Conservation (phyloP, 768 basidiomycete species). For the Rubroboletus satanas region DNA sequence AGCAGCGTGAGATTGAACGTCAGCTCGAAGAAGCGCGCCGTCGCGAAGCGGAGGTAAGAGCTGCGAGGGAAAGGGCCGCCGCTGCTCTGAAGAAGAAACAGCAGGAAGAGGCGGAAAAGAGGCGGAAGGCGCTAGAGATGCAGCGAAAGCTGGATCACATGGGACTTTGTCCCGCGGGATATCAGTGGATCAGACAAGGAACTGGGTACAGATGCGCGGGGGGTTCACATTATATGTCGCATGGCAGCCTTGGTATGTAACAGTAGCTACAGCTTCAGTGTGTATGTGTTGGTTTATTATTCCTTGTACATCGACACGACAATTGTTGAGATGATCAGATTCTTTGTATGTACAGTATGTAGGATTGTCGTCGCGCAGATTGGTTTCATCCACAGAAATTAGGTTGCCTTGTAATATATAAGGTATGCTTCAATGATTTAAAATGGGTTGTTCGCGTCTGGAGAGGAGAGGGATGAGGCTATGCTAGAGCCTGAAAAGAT, state of each 20-base stretch:
- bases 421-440: too few relatives aligned
- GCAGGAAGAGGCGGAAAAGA: slow-evolving; percentile 38
- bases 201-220: slow-evolving; percentile 46
- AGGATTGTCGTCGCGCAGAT: background rate
- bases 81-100: slow-evolving; percentile 31
- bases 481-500: too few relatives aligned
- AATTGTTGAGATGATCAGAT: background rate
- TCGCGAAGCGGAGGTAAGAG: slow-evolving; percentile 24
- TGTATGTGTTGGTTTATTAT: background rate
- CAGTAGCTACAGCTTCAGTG: too few relatives aligned
- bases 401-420: too few relatives aligned
- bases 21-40: slow-evolving; percentile 29
- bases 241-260: background rate
- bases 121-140: slow-evolving; percentile 23
- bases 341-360: background rate
- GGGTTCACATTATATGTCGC: slow-evolving; percentile 41
- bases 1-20: slow-evolving; percentile 26
- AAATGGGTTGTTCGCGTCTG: too few relatives aligned
- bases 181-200: slow-evolving; percentile 39
- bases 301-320: background rate
- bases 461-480: too few relatives aligned
- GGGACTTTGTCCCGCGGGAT: slow-evolving; percentile 49
- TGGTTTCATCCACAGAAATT: too few relatives aligned
- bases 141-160: slow-evolving; percentile 44
- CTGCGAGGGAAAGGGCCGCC: slow-evolving; percentile 23